These are phyloP conservation scores for Calonectria pauciramosa DNA, from an alignment of 2,329 filamentous ascomycete genomes.

Conservation along the genomic window DNA sequence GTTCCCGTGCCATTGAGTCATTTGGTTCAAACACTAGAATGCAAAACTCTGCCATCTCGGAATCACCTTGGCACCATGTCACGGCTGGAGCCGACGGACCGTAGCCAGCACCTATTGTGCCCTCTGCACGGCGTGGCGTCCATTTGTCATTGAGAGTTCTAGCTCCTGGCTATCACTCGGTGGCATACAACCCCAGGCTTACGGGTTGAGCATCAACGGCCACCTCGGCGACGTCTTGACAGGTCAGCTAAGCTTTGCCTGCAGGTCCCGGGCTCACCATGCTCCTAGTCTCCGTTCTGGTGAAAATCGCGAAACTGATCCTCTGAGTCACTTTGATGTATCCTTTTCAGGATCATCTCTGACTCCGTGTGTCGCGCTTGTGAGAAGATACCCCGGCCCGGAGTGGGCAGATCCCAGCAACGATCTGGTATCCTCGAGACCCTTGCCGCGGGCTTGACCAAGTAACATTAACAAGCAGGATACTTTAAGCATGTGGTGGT, in stretches of 20 bases:
- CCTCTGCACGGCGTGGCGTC: constrained; percentile 13
- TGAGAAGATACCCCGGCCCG: neutral
- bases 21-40: neutral
- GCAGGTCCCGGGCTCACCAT: neutral
- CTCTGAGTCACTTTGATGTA: neutral
- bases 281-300: neutral
- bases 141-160: neutral
- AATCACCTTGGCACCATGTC: neutral
- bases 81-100: constrained; percentile 20
- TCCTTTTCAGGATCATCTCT: neutral
- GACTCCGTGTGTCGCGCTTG: neutral
- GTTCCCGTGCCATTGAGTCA: neutral
- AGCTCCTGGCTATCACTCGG: constrained; percentile 8
- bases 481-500: constrained; percentile 6
- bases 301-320: neutral
- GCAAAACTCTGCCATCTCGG: neutral
- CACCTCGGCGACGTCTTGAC: neutral
- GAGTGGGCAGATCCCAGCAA: neutral
- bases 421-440: constrained; percentile 10
- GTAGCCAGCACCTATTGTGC: neutral
- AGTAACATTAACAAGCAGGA: constrained; percentile 6
- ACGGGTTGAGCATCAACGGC: constrained; percentile 4
- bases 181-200: constrained; percentile 12
- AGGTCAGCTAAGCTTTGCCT: constrained; percentile 14
- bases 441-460: neutral